These are phyloP conservation scores for Melaleuca alternifolia DNA, from an alignment of 345 rosid genomes.

Conservation along the genomic window DNA sequence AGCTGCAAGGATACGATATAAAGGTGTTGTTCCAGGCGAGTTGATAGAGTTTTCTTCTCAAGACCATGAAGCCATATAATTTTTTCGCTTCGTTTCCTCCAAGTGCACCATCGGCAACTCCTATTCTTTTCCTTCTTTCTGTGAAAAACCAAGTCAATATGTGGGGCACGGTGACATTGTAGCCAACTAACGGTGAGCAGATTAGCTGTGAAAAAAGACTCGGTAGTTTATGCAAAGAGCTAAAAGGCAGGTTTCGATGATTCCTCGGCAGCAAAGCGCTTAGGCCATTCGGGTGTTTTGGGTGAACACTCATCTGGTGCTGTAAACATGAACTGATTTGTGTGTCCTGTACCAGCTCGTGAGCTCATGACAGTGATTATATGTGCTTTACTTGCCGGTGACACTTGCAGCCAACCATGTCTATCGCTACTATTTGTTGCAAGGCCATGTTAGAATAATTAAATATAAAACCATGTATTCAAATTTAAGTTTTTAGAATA, in stretches of 20 bases:
- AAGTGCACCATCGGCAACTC: background rate
- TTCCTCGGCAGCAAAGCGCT: background rate
- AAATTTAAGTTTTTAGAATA: too few relatives aligned
- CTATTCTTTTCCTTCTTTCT: background rate
- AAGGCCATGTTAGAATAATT: background rate
- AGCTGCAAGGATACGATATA: conserved; percentile 87
- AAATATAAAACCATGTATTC: too few relatives aligned
- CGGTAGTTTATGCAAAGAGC: background rate
- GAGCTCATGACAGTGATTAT: background rate
- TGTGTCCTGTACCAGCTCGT: background rate
- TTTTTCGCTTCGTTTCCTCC: background rate
- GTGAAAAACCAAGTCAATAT: background rate
- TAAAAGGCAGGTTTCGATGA: background rate
- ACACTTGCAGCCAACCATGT: background rate
- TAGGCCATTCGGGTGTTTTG: background rate
- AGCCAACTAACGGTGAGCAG: background rate
- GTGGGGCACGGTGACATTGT: background rate
- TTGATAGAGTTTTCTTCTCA: background rate
- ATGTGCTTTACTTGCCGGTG: background rate
- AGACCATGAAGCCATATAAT: background rate
- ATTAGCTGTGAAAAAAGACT: background rate
- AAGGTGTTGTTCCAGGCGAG: conserved; percentile 62
- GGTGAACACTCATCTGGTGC: background rate
- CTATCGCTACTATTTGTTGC: background rate
- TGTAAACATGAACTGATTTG: background rate